These are phyloP conservation scores for Penicillium occitanis DNA, from an alignment of 2,329 filamentous ascomycete genomes.

Conservation along the genomic window DNA sequence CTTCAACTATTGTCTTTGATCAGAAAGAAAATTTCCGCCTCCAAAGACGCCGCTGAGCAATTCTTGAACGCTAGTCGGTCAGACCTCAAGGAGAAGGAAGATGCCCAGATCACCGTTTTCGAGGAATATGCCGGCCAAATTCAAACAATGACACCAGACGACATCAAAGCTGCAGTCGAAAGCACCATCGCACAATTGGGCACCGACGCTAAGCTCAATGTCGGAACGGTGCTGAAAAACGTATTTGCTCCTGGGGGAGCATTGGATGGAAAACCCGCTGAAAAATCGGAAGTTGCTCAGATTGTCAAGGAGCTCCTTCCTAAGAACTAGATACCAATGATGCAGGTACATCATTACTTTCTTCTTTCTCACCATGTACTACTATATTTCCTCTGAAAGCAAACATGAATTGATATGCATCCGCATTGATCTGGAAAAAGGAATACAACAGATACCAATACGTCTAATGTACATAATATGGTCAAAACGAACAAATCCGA, in stretches of 20 bases:
- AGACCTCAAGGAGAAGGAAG: slow-evolving; percentile 49
- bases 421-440: background rate
- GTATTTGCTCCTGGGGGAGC: slow-evolving; percentile 43
- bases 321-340: slow-evolving; percentile 21
- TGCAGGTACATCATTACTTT: background rate
- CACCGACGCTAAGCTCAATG: slow-evolving; percentile 36
- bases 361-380: slow-evolving; percentile 10
- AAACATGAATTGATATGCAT: background rate
- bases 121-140: slow-evolving; percentile 48
- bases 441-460: background rate
- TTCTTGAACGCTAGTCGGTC: slow-evolving; percentile 42
- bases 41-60: slow-evolving; percentile 43
- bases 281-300: slow-evolving; percentile 43
- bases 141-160: slow-evolving; percentile 42
- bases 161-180: slow-evolving; percentile 40
- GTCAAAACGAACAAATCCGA: background rate
- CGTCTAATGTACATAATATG: slow-evolving; percentile 1
- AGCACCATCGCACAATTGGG: slow-evolving; percentile 38
- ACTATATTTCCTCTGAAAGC: slow-evolving; percentile 6
- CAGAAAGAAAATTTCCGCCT: slow-evolving; percentile 42
- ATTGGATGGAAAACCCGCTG: slow-evolving; percentile 46
- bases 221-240: slow-evolving; percentile 44
- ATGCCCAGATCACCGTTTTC: slow-evolving; percentile 44
- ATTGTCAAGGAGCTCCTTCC: slow-evolving; percentile 40
- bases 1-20: slow-evolving; percentile 49